Base-by-base conservation (phyloP, 208 protist species). In the Leishmania turanica region DNA sequence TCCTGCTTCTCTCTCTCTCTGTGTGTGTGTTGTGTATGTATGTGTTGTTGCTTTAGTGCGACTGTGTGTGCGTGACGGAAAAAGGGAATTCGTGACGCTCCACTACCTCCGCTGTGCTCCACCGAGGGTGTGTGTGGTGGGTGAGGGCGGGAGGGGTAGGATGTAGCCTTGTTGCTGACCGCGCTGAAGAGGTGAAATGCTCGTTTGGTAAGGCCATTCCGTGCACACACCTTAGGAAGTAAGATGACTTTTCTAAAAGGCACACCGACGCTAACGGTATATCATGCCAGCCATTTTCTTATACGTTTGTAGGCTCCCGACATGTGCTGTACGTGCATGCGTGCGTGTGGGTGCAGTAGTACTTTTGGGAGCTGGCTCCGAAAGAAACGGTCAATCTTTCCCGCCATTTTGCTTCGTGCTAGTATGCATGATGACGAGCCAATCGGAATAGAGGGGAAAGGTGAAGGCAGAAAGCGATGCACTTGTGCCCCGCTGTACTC, bases 241-340 rank as follows among this genome's bases (percentile, higher is more conserved):
- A 72, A 37, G 40, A n/a, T 2, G 68, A 53, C 24, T 11, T 72
- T 24, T 0, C 68, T 72, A 53, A 21, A 53, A 72, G 31, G 9
- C 24, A 31, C 34, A 51, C 42, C 53, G 68, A 31, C 42, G 68
- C 68, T 51, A 15, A 51, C 42, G 45, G 37, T 51, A 53, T 51
- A 51, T 13, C 1, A 47, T 31, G 9, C 17, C 74, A 34, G 60
- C 62, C 24, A 74, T 75, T 75, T 83, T 68, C 31, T 31, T 80
- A 34, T 66, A 9, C 78, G 53, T 68, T 47, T 51, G 60, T 60
- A 73, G 53, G 45, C 37, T 45, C 45, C 37, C 74, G 65, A 64
- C 78, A 54, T n/a, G 47, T 88, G 19, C 19, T 88, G 40, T 34
- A 42, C 68, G 45, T 34, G 37, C 40, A 27, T 70, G 19, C 27